Percentiles rank a stretch among this genome's conserved stretches.
Evolutionary conservation across 805 yeast species (phyloP).

Genomic region (Novakomyces olei): DNA sequence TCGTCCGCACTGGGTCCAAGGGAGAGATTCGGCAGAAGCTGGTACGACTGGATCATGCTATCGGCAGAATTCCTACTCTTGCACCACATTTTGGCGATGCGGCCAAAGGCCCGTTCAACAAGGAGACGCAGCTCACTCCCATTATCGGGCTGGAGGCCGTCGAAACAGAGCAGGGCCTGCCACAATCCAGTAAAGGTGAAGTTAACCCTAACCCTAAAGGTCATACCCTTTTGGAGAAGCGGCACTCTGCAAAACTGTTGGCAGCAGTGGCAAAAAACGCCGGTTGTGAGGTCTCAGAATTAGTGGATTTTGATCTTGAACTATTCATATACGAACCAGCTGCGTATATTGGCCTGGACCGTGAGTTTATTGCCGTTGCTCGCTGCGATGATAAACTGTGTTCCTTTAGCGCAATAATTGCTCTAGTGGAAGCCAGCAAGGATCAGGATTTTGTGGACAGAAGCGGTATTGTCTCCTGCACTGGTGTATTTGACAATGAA

Average conservation of each 20-base stretch:
- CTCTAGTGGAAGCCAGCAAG: slow-evolving; percentile 28
- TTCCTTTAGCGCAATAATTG: slow-evolving; percentile 46
- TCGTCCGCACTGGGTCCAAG: slow-evolving; percentile 25
- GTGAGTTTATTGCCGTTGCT: slow-evolving; percentile 62
- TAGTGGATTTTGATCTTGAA: slow-evolving; percentile 53
- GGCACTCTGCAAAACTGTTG: slow-evolving; percentile 30
- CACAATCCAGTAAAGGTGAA: neutral
- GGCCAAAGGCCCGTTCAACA: slow-evolving; percentile 47
- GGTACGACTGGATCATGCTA: slow-evolving; percentile 21
- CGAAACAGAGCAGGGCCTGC: neutral
- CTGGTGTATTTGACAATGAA: slow-evolving; percentile 55
- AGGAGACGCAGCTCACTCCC: slow-evolving; percentile 59
- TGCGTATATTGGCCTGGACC: slow-evolving; percentile 49
- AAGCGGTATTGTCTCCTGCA: slow-evolving; percentile 23
- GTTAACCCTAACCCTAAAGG: neutral
- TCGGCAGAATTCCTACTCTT: slow-evolving; percentile 63
- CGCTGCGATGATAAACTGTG: slow-evolving; percentile 71
- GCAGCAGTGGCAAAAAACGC: slow-evolving; percentile 47
- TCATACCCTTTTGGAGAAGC: no score
- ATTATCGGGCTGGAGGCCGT: slow-evolving; percentile 39
- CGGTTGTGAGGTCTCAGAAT: slow-evolving; percentile 28
- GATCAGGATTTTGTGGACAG: slow-evolving; percentile 15
- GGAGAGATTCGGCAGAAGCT: slow-evolving; percentile 14
- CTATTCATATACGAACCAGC: slow-evolving; percentile 67
- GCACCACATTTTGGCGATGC: slow-evolving; percentile 74